Conservation (phyloP, 495 filamentous ascomycete species). For the Penicillium malachiteum region DNA sequence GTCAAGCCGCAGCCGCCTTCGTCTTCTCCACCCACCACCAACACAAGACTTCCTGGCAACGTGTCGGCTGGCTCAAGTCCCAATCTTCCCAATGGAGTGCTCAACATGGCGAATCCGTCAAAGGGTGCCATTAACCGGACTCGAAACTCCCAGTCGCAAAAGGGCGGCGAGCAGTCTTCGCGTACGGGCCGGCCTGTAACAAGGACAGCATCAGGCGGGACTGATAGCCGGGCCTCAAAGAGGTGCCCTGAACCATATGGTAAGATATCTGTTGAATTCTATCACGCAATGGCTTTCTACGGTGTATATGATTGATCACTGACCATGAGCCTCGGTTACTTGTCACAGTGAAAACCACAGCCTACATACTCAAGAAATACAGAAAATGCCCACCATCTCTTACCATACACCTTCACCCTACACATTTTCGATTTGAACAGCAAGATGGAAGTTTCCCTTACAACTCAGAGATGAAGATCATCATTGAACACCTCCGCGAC, state of each 20-base stretch:
- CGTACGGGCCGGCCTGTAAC: constrained; percentile 33
- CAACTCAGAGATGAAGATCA: constrained; percentile 82
- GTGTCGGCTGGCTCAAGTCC: constrained; percentile 34
- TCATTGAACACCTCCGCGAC: constrained; percentile 72
- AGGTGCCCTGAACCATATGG: constrained; percentile 51
- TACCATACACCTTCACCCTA: constrained; percentile 79
- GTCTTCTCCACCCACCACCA: constrained; percentile 63
- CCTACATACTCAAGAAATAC: constrained; percentile 82
- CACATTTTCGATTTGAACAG: constrained; percentile 88
- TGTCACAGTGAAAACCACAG: constrained; percentile 60
- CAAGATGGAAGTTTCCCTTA: constrained; percentile 91
- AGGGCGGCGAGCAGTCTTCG: constrained; percentile 33
- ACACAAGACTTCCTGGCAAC: constrained; percentile 59
- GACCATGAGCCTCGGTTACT: constrained; percentile 2
- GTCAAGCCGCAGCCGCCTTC: constrained; percentile 61
- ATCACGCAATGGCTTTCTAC: constrained; percentile 12
- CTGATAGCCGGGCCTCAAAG: constrained; percentile 37
- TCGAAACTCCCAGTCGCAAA: constrained; percentile 51
- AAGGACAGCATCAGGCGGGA: constrained; percentile 33
- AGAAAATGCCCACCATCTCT: constrained; percentile 73
- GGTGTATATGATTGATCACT: constrained; percentile 2
- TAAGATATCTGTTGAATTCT: constrained; percentile 17
- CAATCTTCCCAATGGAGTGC: constrained; percentile 47
- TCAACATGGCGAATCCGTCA: constrained; percentile 29
- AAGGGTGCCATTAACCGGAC: constrained; percentile 52